Percentiles rank a stretch among this genome's conserved stretches.
phyloP scores from a whole-genome alignment of 305 asterid genomes.

The Fraxinus nigra region DNA sequence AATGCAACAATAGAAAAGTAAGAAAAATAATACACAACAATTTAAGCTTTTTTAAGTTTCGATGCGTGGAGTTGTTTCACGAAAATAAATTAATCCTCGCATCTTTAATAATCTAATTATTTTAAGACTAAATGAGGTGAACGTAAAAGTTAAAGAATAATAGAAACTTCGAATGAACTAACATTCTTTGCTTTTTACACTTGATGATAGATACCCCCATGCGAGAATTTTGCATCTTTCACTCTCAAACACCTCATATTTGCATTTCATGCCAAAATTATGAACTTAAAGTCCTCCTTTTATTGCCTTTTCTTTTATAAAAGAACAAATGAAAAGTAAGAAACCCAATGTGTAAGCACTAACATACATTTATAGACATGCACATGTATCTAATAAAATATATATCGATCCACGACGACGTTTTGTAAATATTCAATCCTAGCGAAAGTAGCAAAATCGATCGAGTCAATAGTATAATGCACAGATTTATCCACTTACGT shows the following conservation, averaged over 20 bases:
- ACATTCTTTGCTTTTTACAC: neutral
- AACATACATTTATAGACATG: constrained; percentile 26
- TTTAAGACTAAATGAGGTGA: neutral
- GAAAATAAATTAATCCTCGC: neutral
- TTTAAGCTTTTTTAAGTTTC: neutral
- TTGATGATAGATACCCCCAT: neutral
- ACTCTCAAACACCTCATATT: neutral
- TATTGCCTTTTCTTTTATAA: neutral
- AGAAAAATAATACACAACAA: neutral
- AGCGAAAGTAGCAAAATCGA: neutral
- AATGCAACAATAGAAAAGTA: neutral
- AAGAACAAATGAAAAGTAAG: neutral
- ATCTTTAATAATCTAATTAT: too few species aligned
- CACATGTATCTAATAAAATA: neutral
- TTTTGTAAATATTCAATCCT: constrained; percentile 6
- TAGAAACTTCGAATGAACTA: neutral
- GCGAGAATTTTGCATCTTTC: neutral
- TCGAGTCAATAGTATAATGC: constrained; percentile 4
- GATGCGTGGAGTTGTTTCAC: neutral
- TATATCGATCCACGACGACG: constrained; percentile 12
- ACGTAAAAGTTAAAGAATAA: neutral
- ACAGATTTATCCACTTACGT: constrained; percentile 32
- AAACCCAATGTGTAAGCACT: constrained; percentile 28
- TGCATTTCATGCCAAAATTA: neutral
- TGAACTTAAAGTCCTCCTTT: neutral